Evolutionary conservation across 441 rosid species (phyloP).

Genomic region (Metrosideros polymorpha): DNA sequence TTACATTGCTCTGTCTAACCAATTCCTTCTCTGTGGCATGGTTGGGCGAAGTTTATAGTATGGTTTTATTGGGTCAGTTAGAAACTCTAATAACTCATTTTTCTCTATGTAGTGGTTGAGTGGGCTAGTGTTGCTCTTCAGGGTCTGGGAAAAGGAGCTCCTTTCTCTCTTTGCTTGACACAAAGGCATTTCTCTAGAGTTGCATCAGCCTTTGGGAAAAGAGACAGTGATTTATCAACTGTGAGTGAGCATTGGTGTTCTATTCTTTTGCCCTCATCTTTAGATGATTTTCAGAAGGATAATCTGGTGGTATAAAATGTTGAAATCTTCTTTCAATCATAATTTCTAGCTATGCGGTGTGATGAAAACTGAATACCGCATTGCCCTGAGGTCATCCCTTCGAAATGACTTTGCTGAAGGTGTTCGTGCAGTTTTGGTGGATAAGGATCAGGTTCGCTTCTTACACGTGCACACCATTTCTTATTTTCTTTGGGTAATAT

Average conservation of each 20-base stretch:
- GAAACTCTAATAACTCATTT: not conserved
- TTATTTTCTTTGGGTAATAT: not conserved
- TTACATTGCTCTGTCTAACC: not conserved
- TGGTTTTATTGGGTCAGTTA: not conserved
- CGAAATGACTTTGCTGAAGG: conserved; percentile 83
- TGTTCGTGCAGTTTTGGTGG: conserved; percentile 87
- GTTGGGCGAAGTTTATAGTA: not conserved
- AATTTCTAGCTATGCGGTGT: conserved; percentile 50
- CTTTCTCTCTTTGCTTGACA: conserved; percentile 75
- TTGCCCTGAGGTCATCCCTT: conserved; percentile 68
- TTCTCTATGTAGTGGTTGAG: conserved; percentile 35
- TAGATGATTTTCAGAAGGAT: not conserved
- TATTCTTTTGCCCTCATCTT: not conserved
- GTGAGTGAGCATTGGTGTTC: conserved; percentile 22
- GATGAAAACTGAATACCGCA: conserved; percentile 82
- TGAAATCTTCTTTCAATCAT: not conserved
- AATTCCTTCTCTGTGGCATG: not conserved
- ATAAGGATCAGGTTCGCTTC: conserved; percentile 80
- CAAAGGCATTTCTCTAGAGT: conserved; percentile 60
- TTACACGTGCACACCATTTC: not conserved
- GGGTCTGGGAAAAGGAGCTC: conserved; percentile 71
- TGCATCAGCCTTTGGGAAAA: conserved; percentile 49
- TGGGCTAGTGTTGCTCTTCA: conserved; percentile 85
- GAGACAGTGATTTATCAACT: conserved; percentile 37
- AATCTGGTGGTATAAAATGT: not conserved